phyloP scores from a whole-genome alignment of 1,284 basidiomycete species.

The Fomitopsis betulina region DNA sequence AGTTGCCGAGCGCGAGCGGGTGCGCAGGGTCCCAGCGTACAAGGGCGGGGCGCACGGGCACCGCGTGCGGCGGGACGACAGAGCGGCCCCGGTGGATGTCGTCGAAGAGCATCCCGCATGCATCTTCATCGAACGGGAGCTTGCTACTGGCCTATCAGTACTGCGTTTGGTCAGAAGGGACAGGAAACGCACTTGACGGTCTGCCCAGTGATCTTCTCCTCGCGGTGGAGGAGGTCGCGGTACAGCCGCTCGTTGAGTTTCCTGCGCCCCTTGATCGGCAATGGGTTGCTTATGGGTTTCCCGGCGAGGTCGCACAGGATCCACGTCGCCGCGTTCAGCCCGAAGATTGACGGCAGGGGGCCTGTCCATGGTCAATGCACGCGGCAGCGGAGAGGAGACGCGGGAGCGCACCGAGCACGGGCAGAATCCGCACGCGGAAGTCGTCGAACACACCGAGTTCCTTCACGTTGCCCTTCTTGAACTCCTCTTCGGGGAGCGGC shows the following conservation, averaged over 20 bases:
- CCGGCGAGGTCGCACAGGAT: constrained; percentile 81
- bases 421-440: constrained; percentile 88
- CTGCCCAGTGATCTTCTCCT: constrained; percentile 56
- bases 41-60: constrained; percentile 67
- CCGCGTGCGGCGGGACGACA: constrained; percentile 67
- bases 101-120: constrained; percentile 81
- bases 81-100: constrained; percentile 82
- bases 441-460: constrained; percentile 92
- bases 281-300: constrained; percentile 77
- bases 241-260: constrained; percentile 84
- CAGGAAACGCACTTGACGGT: constrained; percentile 24
- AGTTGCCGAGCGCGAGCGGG: constrained; percentile 70
- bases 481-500: constrained; percentile 90
- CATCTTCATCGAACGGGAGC: constrained; percentile 76
- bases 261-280: constrained; percentile 78
- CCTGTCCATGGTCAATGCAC: constrained; percentile 34
- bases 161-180: not conserved
- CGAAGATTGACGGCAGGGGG: constrained; percentile 84
- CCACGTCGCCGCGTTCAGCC: constrained; percentile 84
- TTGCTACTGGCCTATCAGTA: constrained; percentile 38
- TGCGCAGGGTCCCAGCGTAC: constrained; percentile 74
- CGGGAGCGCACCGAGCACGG: constrained; percentile 67
- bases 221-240: constrained; percentile 69
- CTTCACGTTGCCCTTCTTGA: constrained; percentile 84
- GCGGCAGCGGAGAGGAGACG: too few relatives aligned